A percentile compares a stretch with the other conserved stretches of the same genome.
Conservation (phyloP, 108 stramenopile genomes). For the Bacterosira constricta region DNA sequence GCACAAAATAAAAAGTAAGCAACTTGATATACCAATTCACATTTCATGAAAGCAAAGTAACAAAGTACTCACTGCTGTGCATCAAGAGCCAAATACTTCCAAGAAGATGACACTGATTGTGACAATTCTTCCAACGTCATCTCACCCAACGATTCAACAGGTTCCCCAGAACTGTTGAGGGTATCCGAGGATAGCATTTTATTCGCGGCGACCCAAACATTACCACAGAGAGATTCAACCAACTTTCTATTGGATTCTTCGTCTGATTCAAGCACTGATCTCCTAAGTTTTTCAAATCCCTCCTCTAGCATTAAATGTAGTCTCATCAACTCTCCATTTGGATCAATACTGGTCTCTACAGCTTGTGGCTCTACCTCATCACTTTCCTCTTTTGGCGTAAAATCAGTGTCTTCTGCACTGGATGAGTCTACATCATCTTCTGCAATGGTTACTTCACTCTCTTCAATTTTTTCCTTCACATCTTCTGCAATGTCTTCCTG, state of each 20-base stretch:
- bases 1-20: neutral
- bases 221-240: constrained; percentile 3
- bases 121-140: neutral
- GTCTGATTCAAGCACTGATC: neutral
- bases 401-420: neutral
- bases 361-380: neutral
- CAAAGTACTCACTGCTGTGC: too few relatives aligned
- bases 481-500: too few relatives aligned
- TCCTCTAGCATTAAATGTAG: constrained; percentile 1
- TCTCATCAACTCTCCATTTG: neutral
- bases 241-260: neutral
- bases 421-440: constrained; percentile 3
- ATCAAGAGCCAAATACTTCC: neutral
- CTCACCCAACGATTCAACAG: neutral
- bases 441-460: neutral
- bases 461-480: neutral
- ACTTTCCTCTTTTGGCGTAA: neutral
- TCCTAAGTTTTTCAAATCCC: constrained; percentile 2
- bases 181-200: neutral
- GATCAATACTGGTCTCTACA: neutral
- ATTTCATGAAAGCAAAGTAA: too few relatives aligned
- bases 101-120: neutral
- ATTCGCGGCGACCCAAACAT: constrained; percentile 4
- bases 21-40: too few relatives aligned
- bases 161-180: neutral